Evolutionary conservation across 345 rosid species (phyloP).

Genomic region (Linum tenue): DNA sequence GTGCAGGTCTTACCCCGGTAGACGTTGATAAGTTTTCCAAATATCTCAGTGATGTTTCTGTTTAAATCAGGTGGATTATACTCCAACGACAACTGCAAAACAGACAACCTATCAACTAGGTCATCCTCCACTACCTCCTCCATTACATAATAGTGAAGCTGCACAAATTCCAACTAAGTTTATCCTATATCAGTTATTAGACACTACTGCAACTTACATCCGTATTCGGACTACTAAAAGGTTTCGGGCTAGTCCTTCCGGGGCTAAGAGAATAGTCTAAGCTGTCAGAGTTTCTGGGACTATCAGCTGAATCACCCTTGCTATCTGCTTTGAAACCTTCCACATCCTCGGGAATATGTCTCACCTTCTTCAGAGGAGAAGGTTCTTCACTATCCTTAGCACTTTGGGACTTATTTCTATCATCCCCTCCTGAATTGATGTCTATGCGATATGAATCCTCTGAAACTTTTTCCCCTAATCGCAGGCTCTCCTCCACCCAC

Average conservation of each 20-base stretch:
- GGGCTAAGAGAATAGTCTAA: no score
- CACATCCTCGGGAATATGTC: conserved; percentile 20
- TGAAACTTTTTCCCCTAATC: conserved; percentile 49
- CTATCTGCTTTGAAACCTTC: conserved; percentile 14
- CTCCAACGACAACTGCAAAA: conserved; percentile 30
- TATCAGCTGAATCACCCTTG: conserved; percentile 17
- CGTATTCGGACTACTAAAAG: conserved; percentile 23
- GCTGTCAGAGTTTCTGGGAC: conserved; percentile 15
- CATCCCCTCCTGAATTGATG: conserved; percentile 26
- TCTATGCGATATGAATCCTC: conserved; percentile 51
- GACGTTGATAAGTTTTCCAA: conserved; percentile 80
- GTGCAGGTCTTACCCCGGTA: conserved; percentile 53
- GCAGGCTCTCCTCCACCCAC: conserved; percentile 84
- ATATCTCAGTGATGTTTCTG: conserved; percentile 68
- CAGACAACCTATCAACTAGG: conserved; percentile 8
- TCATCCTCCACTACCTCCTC: not conserved
- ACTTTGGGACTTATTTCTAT: not conserved
- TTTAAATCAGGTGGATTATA: conserved; percentile 84
- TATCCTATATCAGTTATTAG: no score
- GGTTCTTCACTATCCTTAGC: conserved; percentile 26
- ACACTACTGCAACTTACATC: conserved; percentile 35
- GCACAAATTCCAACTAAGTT: no score
- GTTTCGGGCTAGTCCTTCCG: conserved; percentile 20
- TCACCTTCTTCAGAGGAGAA: conserved; percentile 28
- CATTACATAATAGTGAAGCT: no score